These are phyloP conservation scores for Epichloe glyceriae DNA, from an alignment of 2,329 filamentous ascomycete species.

Conservation along the genomic window DNA sequence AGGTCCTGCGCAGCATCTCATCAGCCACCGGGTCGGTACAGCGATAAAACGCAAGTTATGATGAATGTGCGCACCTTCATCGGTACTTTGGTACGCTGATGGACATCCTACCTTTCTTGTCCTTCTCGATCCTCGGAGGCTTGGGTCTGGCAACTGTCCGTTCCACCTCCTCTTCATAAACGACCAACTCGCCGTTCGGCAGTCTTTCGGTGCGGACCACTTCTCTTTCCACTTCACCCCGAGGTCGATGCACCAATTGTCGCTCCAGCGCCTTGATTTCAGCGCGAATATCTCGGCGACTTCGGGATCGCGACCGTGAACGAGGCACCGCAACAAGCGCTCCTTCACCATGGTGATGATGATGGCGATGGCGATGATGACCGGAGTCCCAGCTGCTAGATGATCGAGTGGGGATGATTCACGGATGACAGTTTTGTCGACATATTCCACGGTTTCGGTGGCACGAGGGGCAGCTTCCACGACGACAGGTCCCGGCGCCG, in stretches of 20 bases:
- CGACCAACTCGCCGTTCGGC: slow-evolving; percentile 47
- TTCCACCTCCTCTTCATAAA: slow-evolving; percentile 49
- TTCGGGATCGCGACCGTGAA: slow-evolving; percentile 29
- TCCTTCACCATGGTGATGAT: slow-evolving; percentile 15
- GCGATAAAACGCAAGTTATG: slow-evolving; percentile 6
- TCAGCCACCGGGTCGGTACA: slow-evolving; percentile 18
- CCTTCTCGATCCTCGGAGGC: slow-evolving; percentile 64
- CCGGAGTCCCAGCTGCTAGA: slow-evolving; percentile 20
- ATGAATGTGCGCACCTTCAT: slow-evolving; percentile 35
- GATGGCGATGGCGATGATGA: slow-evolving; percentile 17
- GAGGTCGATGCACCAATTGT: slow-evolving; percentile 23
- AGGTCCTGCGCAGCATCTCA: slow-evolving; percentile 36
- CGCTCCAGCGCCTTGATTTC: slow-evolving; percentile 61
- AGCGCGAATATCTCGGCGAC: slow-evolving; percentile 53
- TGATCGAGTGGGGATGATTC: slow-evolving; percentile 33
- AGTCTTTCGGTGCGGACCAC: slow-evolving; percentile 43
- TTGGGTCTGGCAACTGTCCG: slow-evolving; percentile 38
- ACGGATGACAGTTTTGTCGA: slow-evolving; percentile 34
- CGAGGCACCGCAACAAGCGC: slow-evolving; percentile 27
- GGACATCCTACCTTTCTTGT: slow-evolving; percentile 92
- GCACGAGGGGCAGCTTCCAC: slow-evolving; percentile 21
- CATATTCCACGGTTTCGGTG: slow-evolving; percentile 23
- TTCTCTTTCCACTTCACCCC: slow-evolving; percentile 32
- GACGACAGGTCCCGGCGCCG: slow-evolving; percentile 18
- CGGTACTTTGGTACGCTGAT: slow-evolving; percentile 65